These are phyloP conservation scores for Spergularia marina DNA, from an alignment of 148 eudicot genomes.

Conservation along the genomic window DNA sequence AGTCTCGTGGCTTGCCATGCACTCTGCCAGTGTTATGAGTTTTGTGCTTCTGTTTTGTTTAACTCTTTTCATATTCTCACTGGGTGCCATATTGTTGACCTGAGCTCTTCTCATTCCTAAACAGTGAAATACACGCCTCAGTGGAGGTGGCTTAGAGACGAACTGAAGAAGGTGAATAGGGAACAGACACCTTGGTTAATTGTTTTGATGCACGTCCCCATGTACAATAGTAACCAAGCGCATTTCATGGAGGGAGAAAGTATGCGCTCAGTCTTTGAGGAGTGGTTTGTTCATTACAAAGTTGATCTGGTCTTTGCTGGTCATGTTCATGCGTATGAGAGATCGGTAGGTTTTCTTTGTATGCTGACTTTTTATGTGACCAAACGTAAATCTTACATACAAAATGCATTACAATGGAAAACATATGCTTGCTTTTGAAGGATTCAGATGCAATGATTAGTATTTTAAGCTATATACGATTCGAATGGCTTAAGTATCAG, in stretches of 20 bases:
- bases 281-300: slow-evolving; percentile 70
- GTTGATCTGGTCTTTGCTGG: slow-evolving; percentile 88
- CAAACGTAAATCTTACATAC: slow-evolving; percentile 1
- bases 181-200: slow-evolving; percentile 95
- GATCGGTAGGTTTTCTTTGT: slow-evolving; percentile 58
- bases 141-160: slow-evolving; percentile 63
- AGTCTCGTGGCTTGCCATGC: background rate
- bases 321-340: slow-evolving; percentile 94
- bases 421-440: no score
- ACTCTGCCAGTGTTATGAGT: background rate
- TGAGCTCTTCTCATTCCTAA: slow-evolving; percentile 4
- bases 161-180: slow-evolving; percentile 68
- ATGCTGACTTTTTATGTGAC: background rate
- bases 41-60: background rate
- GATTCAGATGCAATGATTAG: no score
- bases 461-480: no score
- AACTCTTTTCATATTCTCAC: background rate
- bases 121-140: slow-evolving; percentile 94
- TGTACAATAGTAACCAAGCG: slow-evolving; percentile 78
- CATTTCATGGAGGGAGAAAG: slow-evolving; percentile 97
- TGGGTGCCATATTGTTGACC: background rate
- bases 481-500: no score
- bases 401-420: no score
- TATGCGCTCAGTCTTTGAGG: slow-evolving; percentile 74
- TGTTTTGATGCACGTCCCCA: slow-evolving; percentile 84